These are phyloP conservation scores for Cyclostephanos tholiformis DNA, from an alignment of 108 stramenopile species.

Conservation along the genomic window DNA sequence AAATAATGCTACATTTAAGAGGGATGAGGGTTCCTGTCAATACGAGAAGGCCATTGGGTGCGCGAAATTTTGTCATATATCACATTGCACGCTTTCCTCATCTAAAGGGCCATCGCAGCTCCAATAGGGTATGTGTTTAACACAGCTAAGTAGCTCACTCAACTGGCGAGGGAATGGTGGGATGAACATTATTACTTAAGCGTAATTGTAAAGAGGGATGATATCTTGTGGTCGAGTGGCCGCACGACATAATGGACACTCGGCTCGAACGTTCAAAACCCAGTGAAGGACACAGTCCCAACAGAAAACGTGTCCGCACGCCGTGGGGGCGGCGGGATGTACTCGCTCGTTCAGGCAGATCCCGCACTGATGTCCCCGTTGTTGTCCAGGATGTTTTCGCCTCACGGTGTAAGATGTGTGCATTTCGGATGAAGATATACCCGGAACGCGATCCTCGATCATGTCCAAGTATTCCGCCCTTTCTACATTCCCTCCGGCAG, in stretches of 20 bases:
- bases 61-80: too few relatives aligned
- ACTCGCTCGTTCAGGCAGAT: conserved; percentile 46
- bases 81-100: too few relatives aligned
- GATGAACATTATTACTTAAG: conserved; percentile 7
- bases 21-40: too few relatives aligned
- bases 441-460: conserved; percentile 44
- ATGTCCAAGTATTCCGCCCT: conserved; percentile 38
- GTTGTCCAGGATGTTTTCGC: neutral
- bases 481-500: conserved; percentile 21
- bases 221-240: conserved; percentile 47
- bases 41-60: too few relatives aligned
- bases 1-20: too few relatives aligned
- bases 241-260: conserved; percentile 47
- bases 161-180: too few relatives aligned
- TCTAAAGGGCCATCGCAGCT: too few relatives aligned
- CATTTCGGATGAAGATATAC: conserved; percentile 27
- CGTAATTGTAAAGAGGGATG: conserved; percentile 44
- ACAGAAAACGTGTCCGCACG: conserved; percentile 49
- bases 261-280: conserved; percentile 43
- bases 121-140: too few relatives aligned
- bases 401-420: conserved; percentile 2
- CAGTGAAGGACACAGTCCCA: conserved; percentile 50
- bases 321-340: conserved; percentile 38
- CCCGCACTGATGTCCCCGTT: conserved; percentile 33
- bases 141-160: too few relatives aligned